Base-by-base conservation (phyloP, 305 asterid genomes). In the Lippia alba region DNA sequence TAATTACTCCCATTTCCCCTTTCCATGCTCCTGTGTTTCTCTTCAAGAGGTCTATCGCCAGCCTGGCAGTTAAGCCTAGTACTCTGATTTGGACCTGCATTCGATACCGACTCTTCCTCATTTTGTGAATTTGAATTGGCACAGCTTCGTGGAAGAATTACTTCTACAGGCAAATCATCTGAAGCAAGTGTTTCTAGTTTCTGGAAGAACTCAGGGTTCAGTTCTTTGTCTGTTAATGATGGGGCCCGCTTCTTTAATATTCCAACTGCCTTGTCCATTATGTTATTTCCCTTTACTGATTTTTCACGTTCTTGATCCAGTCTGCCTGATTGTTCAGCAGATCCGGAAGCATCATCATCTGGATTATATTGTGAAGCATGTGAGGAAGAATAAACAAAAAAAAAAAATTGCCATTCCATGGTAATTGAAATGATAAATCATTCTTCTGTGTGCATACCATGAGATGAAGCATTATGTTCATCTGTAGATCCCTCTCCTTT, bases 171-270 rank as follows among this genome's bases (percentile, higher is more conserved):
- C 73, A 90, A 83, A 82, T 91, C 98, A 78, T 50, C 96, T 20
- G 98, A 78, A 76, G 79, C 87, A 77, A 96, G 86, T 70, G 86
- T 88, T 86, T 89, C 97, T 62, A 95, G 94, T 61, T 89, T 95
- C 81, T 92, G 99, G 81, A 95, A 95, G 80, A 95, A 95, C 82
- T 92, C 96, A 0, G 96, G 96, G 85, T 95, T 95, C 80, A 89
- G 64, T 82, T 90, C 98, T 81, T 88, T 90, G 76, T 92, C 98
- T 39, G 92, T 87, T 74, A 95, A 83, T 34, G 89, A 74, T 18
- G 96, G 91, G 67, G 91, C 93, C 81, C 89, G 91, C 91, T 92
- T 92, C 87, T 91, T 92, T 64, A 92, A 77, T 73, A 87, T 91
- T 64, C 94, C 99, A 55, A 84, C 96, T 51, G 97, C 92, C 88